Evolutionary conservation across 2,329 filamentous ascomycete species (phyloP), one percentile per base, ranked within the genome.

Genomic region (Lasiodiplodia gonubiensis): DNA sequence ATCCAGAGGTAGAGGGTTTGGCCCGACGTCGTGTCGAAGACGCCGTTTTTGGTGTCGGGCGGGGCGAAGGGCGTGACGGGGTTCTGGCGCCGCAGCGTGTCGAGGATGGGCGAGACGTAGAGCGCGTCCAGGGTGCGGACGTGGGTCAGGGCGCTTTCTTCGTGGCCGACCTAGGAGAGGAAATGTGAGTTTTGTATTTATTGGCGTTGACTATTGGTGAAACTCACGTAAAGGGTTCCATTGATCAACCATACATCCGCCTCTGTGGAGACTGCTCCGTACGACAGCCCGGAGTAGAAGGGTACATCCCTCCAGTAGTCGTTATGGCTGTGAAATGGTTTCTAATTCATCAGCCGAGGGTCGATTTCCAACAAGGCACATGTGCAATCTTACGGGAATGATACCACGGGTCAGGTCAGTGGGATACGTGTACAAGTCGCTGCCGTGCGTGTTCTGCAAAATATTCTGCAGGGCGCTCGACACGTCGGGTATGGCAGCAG

Each of bases 1-100:
- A 90, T 84, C 76, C 88, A 89, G 55, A 90, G 80, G 77, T 89
- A 89, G 6, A 90, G 80, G 0, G 88, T 89, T 74, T 89, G 87
- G 6, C 75, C 80, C 1, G 78, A 73, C 1, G 85, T 84, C 71
- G 86, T 86, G 75, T 90, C 88, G 73, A 84, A 90, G 16, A 90
- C 86, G 39, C 88, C 88, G 72, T 69, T 68, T 54, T 25, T 39
- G 7, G 57, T 30, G 2, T 54, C 69, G 14, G 27, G 30, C 35
- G 79, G 76, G 0, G 75, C 71, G 74, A 88, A 89, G 0, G 75
- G 77, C 21, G 81, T 83, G 7, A 77, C 76, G n/a, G 86, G 85
- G 71, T 88, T 90, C 71, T 88, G 84, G 18, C 82, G 82, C 39
- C 81, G 76, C 8, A 90, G 77, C 0, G 86, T 85, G 67, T 82